These are phyloP conservation scores for Centaurea solstitialis DNA, from an alignment of 129 eudicot species.

Conservation along the genomic window DNA sequence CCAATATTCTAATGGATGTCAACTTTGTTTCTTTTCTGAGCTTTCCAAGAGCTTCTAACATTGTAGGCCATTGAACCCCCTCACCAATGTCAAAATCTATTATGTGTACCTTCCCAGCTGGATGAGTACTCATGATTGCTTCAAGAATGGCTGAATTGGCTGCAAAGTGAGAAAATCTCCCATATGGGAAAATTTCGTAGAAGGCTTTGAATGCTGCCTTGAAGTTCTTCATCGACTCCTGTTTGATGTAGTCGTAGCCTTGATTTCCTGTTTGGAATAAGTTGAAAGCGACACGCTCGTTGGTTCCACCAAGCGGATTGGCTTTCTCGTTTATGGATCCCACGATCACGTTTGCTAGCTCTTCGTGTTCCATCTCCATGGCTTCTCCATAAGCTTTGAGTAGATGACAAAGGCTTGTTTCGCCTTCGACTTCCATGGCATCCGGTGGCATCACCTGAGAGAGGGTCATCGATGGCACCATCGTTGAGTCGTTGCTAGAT, in stretches of 20 bases:
- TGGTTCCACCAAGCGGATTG: slow-evolving; percentile 50
- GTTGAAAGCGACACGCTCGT: slow-evolving; percentile 50
- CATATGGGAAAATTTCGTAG: slow-evolving; percentile 50
- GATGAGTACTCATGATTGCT: slow-evolving; percentile 42
- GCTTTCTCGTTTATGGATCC: slow-evolving; percentile 39
- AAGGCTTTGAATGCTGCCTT: slow-evolving; percentile 47
- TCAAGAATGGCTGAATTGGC: slow-evolving; percentile 63
- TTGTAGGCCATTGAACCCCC: slow-evolving; percentile 63
- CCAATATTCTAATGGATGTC: slow-evolving; percentile 36
- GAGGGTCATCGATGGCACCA: not conserved
- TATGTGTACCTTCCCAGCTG: slow-evolving; percentile 31
- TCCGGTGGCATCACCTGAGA: not conserved
- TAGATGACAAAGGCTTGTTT: slow-evolving; percentile 35
- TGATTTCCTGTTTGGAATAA: slow-evolving; percentile 42
- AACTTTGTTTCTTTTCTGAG: slow-evolving; percentile 25
- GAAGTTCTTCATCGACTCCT: slow-evolving; percentile 44
- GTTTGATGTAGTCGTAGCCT: slow-evolving; percentile 44
- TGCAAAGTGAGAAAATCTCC: slow-evolving; percentile 59
- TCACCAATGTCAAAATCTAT: slow-evolving; percentile 63
- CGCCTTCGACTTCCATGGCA: slow-evolving; percentile 42
- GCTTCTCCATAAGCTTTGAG: slow-evolving; percentile 70
- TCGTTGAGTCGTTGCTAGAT: slow-evolving; percentile 4
- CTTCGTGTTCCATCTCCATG: slow-evolving; percentile 47
- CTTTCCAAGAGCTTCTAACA: slow-evolving; percentile 49
- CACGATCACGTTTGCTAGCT: slow-evolving; percentile 45